Evolutionary conservation across 2,329 filamentous ascomycete species (phyloP).

Genomic region (Diaporthe amygdali): DNA sequence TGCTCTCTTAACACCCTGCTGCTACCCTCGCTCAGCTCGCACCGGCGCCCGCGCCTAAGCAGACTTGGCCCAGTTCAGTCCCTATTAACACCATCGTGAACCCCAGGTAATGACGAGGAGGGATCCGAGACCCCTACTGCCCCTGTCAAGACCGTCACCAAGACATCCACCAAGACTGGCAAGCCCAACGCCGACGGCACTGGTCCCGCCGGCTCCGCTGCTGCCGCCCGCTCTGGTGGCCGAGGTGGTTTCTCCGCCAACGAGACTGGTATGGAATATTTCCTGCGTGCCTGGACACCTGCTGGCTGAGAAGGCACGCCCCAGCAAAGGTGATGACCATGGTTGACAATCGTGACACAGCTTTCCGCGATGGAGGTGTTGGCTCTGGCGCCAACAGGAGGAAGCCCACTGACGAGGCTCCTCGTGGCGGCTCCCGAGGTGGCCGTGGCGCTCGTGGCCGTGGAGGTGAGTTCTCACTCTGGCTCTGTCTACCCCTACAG

Average conservation of each 20-base stretch:
- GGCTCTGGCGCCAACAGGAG: slow-evolving; percentile 83
- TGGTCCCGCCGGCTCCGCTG: slow-evolving; percentile 58
- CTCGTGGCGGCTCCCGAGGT: slow-evolving; percentile 62
- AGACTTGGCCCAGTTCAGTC: background rate
- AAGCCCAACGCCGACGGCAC: slow-evolving; percentile 89
- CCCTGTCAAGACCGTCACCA: slow-evolving; percentile 89
- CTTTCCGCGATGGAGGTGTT: slow-evolving; percentile 87
- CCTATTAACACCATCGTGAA: slow-evolving; percentile 19
- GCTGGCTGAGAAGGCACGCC: background rate
- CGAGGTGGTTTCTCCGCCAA: slow-evolving; percentile 72
- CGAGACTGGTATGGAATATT: slow-evolving; percentile 79
- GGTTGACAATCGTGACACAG: slow-evolving; percentile 49
- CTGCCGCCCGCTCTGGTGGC: slow-evolving; percentile 46
- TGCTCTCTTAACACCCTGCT: slow-evolving; percentile 27
- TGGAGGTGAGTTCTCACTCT: slow-evolving; percentile 51
- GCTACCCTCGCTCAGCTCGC: slow-evolving; percentile 22
- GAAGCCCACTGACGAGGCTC: slow-evolving; percentile 74
- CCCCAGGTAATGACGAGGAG: slow-evolving; percentile 65
- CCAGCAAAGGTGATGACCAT: slow-evolving; percentile 24
- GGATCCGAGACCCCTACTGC: slow-evolving; percentile 76
- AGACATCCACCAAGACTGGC: slow-evolving; percentile 72
- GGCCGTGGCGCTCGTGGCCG: slow-evolving; percentile 68
- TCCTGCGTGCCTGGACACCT: background rate
- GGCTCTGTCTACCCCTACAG: background rate
- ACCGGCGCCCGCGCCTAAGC: slow-evolving; percentile 12